Conservation (phyloP, 164 flowering plant species). For the Vitis labrusca region DNA sequence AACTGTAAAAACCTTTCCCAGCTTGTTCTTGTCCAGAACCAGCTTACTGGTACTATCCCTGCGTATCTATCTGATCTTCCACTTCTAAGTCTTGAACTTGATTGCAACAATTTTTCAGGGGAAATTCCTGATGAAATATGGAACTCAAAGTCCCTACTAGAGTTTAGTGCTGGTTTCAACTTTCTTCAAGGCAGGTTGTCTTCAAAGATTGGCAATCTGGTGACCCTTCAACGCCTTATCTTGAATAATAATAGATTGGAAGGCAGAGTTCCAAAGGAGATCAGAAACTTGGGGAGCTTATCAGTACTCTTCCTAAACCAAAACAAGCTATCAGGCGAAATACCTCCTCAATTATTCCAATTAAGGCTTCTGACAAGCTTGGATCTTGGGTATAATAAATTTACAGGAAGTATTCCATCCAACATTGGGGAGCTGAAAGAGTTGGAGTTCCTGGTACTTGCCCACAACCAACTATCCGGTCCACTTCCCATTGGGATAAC, state of each 20-base stretch:
- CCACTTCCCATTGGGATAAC: slow-evolving; percentile 14
- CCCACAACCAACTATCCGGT: slow-evolving; percentile 13
- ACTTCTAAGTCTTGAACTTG: slow-evolving; percentile 15
- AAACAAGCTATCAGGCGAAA: slow-evolving; percentile 14
- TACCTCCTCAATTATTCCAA: slow-evolving; percentile 7
- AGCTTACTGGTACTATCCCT: slow-evolving; percentile 15
- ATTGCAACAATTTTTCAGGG: slow-evolving; percentile 15
- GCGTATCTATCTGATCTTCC: slow-evolving; percentile 15
- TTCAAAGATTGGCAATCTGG: slow-evolving; percentile 7
- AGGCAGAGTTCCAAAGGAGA: slow-evolving; percentile 14
- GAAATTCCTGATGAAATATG: slow-evolving; percentile 17
- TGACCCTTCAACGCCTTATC: slow-evolving; percentile 16
- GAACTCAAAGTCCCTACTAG: slow-evolving; percentile 12
- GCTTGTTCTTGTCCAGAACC: slow-evolving; percentile 11
- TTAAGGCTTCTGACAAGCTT: slow-evolving; percentile 11
- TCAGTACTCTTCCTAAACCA: slow-evolving; percentile 11
- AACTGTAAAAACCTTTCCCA: slow-evolving; percentile 11
- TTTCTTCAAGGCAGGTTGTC: slow-evolving; percentile 7
- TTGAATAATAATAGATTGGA: slow-evolving; percentile 15
- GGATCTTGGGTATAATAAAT: slow-evolving; percentile 14
- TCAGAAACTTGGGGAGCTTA: slow-evolving; percentile 7
- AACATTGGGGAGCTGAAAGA: slow-evolving; percentile 3
- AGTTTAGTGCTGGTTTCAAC: slow-evolving; percentile 11
- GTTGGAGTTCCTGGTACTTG: slow-evolving; percentile 15
- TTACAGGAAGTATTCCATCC: slow-evolving; percentile 9